These are phyloP conservation scores for Grosmannia serpens DNA, from an alignment of 2,329 filamentous ascomycete genomes.

Conservation along the genomic window DNA sequence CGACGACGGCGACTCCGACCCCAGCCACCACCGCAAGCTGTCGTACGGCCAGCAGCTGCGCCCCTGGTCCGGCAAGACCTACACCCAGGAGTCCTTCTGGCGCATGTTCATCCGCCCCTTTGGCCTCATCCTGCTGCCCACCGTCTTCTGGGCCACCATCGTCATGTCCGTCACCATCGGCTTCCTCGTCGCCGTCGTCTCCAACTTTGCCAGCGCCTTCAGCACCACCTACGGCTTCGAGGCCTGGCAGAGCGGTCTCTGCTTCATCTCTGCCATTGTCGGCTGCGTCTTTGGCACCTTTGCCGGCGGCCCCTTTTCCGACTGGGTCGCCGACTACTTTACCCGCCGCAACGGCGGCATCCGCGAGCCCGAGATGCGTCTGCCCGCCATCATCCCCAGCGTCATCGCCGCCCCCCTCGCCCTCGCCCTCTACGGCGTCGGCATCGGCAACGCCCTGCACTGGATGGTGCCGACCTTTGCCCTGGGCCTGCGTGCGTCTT, in stretches of 20 bases:
- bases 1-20: not conserved
- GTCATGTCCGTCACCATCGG: slow-evolving; percentile 40
- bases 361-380: slow-evolving; percentile 43
- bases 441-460: slow-evolving; percentile 32
- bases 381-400: slow-evolving; percentile 40
- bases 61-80: slow-evolving; percentile 11
- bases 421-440: slow-evolving; percentile 34
- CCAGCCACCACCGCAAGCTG: not conserved
- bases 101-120: slow-evolving; percentile 39
- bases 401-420: slow-evolving; percentile 36
- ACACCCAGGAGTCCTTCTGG: slow-evolving; percentile 33
- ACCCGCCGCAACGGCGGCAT: slow-evolving; percentile 43
- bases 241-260: slow-evolving; percentile 36
- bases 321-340: slow-evolving; percentile 34
- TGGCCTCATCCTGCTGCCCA: slow-evolving; percentile 36
- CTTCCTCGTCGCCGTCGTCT: slow-evolving; percentile 42
- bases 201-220: slow-evolving; percentile 37
- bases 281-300: slow-evolving; percentile 37
- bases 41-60: not conserved
- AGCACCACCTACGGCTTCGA: slow-evolving; percentile 28
- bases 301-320: slow-evolving; percentile 34
- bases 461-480: slow-evolving; percentile 47
- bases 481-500: slow-evolving; percentile 31
- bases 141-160: slow-evolving; percentile 43
- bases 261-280: slow-evolving; percentile 36